Base-by-base conservation (phyloP, 192 early-diverging fungal species). In the Chytriomyces confervae region DNA sequence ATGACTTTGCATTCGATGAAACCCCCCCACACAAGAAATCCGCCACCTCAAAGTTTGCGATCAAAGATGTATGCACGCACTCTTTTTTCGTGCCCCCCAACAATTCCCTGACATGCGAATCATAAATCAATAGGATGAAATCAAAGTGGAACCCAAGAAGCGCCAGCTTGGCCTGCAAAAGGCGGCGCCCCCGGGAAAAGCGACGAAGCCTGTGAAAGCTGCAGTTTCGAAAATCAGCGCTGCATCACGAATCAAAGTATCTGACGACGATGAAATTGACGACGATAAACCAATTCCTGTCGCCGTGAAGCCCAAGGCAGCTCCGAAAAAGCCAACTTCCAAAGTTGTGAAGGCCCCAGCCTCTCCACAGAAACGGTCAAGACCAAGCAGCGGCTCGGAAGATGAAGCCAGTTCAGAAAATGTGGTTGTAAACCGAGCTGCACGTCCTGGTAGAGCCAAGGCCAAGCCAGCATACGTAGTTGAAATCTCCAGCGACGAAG, bases 1-100 rank as follows among this genome's bases (percentile, higher is more conserved):
- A 73, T 43, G 53, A 23, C 11, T 76, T 66, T 36, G 63, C 23
- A n/a, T 76, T 66, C 29, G 62, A 76, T n/a, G 74, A 66, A 10
- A 66, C 45, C 6, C 74, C 74, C 36, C 74, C 62, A 16, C 45
- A 48, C 62, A 76, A 76, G 49, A 76, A 76, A 50, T 47, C 63
- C 36, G 74, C 72, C 20, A 62, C 72, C 18, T 23, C 66, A 11
- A 68, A 29, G 69, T 7, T 29, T 24, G n/a, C 45, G 7, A 27
- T 27, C 62, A 66, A 49, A 66, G 53, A 72, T 18, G 69, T 72
- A 16, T 23, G 49, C 8, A 43, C 8, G 23, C 9, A 3, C 69
- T 20, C 10, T 27, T 9, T 18, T n/a, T 9, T 60, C 44, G 11
- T 60, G 13, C 53, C 53, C 2, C 53, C 13, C 13, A 57, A n/a